phyloP scores from a whole-genome alignment of 129 eudicot species.

The carrot (Daucus carota) region DH1_v3.0 NC_030387.2:28302001-28302500 shows the following conservation, averaged over 20 bases:
- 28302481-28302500: background rate
- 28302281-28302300: conserved; percentile 48
- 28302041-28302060: conserved; percentile 12
- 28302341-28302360: conserved; percentile 64
- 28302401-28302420: conserved; percentile 62
- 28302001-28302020: conserved; percentile 11
- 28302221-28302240: conserved; percentile 81
- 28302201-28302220: conserved; percentile 6
- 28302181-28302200: background rate
- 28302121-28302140: conserved; percentile 77
- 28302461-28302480: background rate
- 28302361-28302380: conserved; percentile 73
- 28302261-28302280: conserved; percentile 88
- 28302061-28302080: conserved; percentile 73
- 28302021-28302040: background rate
- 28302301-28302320: conserved; percentile 36
- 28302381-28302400: conserved; percentile 90
- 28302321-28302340: conserved; percentile 28
- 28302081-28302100: conserved; percentile 96
- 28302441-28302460: conserved; percentile 63
- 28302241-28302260: conserved; percentile 97
- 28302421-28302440: conserved; percentile 70
- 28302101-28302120: conserved; percentile 70
- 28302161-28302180: background rate
- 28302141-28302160: conserved; percentile 26